Evolutionary conservation across 2,329 filamentous ascomycete genomes (phyloP), one percentile per base, ranked within the genome.

Genomic region (Botrytis cinerea): DNA sequence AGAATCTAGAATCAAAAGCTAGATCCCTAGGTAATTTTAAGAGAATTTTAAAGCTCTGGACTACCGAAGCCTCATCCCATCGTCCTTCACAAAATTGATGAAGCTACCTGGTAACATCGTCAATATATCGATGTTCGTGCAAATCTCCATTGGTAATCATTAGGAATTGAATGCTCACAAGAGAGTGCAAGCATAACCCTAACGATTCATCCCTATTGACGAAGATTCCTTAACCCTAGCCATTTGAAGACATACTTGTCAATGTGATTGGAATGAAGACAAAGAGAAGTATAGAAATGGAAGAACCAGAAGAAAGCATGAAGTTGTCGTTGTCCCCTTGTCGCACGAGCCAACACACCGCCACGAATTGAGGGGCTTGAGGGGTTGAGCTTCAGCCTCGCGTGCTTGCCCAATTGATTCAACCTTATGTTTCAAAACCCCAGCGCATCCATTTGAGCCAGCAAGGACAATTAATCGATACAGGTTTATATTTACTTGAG

Each of bases 341-440:
- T 22, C 48, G 38, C 70, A 72, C 48, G 48, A 38, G 51, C 62
- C 62, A 62, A 20, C 43, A 35, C 54, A 46, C 51, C 38, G 68
- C 70, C 70, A 67, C 70, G 28, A 46, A 46, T 72, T 46, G 62
- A 57, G 70, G 70, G 62, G 38, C 51, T 57, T 57, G 51, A 57
- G 51, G 51, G 51, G 51, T 43, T 43, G 32, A 60, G 57, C 16
- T 68, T 35, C 40, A 68, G 66, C 66, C 66, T 72, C 61, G 70
- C 48, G 54, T 72, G 48, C 38, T 66, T 57, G 35, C 66, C 48
- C 66, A 68, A 68, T 68, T 68, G 66, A 32, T 45, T 68, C 46
- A 57, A 38, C 70, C 54, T 43, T 45, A 71, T 71, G 70, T 66
- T 61, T 59, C 70, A 40, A 54, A 61, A 67, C 46, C 61, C 60